Base-by-base conservation (phyloP, 1,284 basidiomycete species). In the Sanghuangporus baumii region DNA sequence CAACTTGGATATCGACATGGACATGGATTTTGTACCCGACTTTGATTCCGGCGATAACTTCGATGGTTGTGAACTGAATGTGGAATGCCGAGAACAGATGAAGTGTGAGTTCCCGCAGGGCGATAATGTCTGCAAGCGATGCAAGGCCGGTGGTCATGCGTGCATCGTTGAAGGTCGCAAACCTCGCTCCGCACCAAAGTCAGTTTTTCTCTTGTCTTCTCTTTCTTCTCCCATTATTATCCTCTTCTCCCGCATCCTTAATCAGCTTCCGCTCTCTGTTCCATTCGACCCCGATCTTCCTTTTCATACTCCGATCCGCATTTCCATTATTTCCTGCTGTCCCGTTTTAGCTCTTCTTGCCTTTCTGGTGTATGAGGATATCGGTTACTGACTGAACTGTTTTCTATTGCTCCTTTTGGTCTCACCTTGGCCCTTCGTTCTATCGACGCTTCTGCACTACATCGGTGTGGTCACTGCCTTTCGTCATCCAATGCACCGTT, bases 151-250 rank as follows among this genome's bases (percentile, higher is more conserved):
- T 57, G 84, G 86, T 1, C 87, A 90, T 73, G 78, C 82, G 55
- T 93, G 90, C 72, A 83, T 91, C 66, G 89, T 91, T 51, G 89
- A 91, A 73, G 88, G 88, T 50, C 81, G 90, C 65, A 91, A 89
- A 75, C 86, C 83, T 60, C 81, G 85, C 69, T 87, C 82, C 46
- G 83, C 84, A 34, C 88, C 89, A 63, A 92, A 90, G 89, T 92
- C 72, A 82, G 89, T 85, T 66, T 64, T 60, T 54, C 60, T 69
- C 66, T 58, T 52, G 16, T 46, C 46, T 63, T 41, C 40, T 36
- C 47, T 47, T n/a, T 51, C 23, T 46, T 60, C 48, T 34, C 11
- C n/a, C 38, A 36, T 40, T 26, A 5, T 31, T 31, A 31, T 31
- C 26, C 26, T 36, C 23, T 23, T 46, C 23, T 40, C 62, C 16